Evolutionary conservation across 306 rosid species (phyloP).

Genomic region (Acmispon strigosus): DNA sequence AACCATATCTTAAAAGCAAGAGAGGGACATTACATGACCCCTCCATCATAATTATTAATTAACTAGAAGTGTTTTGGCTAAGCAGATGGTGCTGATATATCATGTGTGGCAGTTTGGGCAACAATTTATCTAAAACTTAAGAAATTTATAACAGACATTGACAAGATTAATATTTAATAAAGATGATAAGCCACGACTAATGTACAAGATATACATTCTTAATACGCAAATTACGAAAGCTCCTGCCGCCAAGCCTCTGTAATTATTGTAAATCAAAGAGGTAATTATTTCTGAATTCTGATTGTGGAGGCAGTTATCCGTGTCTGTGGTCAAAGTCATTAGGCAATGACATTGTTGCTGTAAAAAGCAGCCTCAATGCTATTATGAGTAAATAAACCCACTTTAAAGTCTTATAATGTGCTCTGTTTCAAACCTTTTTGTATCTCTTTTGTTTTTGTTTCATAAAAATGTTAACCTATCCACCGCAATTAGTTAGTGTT

Average conservation of each 20-base stretch:
- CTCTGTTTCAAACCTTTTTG: background rate
- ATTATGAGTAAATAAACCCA: slow-evolving; percentile 4
- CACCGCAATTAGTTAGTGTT: background rate
- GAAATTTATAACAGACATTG: slow-evolving; percentile 25
- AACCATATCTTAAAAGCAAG: slow-evolving; percentile 19
- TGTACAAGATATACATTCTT: background rate
- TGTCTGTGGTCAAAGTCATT: slow-evolving; percentile 22
- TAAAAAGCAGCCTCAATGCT: slow-evolving; percentile 19
- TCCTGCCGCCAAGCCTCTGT: slow-evolving; percentile 27
- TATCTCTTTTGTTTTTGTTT: background rate
- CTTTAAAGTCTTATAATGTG: background rate
- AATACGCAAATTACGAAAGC: slow-evolving; percentile 21
- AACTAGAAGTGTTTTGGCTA: slow-evolving; percentile 21
- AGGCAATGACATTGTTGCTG: slow-evolving; percentile 7
- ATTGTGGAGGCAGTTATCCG: slow-evolving; percentile 29
- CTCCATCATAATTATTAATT: slow-evolving; percentile 1
- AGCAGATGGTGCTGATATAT: slow-evolving; percentile 5
- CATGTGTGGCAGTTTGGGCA: slow-evolving; percentile 18
- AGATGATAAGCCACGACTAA: slow-evolving; percentile 8
- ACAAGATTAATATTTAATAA: slow-evolving; percentile 23
- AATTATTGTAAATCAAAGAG: background rate
- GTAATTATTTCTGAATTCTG: background rate
- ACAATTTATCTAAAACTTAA: slow-evolving; percentile 22
- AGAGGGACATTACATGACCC: slow-evolving; percentile 6
- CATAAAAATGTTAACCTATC: background rate